Evolutionary conservation across 768 basidiomycete species (phyloP).

Genomic region (Jaapia argillacea): DNA sequence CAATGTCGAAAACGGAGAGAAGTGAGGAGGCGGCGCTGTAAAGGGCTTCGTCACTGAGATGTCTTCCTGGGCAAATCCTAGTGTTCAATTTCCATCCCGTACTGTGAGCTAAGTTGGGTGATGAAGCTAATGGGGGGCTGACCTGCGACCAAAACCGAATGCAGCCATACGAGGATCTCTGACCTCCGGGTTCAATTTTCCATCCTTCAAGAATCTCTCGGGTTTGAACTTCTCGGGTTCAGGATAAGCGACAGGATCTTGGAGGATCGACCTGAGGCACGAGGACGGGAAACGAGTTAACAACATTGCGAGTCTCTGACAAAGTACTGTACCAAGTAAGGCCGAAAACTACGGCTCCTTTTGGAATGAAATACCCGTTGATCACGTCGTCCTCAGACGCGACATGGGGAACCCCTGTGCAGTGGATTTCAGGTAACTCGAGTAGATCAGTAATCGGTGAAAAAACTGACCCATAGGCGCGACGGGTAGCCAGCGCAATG

Average conservation of each 20-base stretch:
- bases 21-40: constrained; percentile 22
- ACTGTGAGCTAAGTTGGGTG: too few species aligned
- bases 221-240: constrained; percentile 5
- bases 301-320: background rate
- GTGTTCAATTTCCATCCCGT: too few species aligned
- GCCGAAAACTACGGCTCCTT: constrained; percentile 5
- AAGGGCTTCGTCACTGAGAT: constrained; percentile 20
- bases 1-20: constrained; percentile 14
- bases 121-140: background rate
- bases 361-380: constrained; percentile 8
- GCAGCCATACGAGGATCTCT: too few species aligned
- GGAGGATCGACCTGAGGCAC: too few species aligned
- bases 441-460: background rate
- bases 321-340: background rate
- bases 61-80: constrained; percentile 11
- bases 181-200: too few species aligned
- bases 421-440: background rate
- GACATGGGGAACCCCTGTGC: background rate
- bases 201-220: background rate
- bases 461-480: background rate
- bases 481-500: background rate
- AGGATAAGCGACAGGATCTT: background rate
- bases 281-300: too few species aligned
- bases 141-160: background rate
- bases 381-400: constrained; percentile 8